Conservation (phyloP, 345 rosid species). For the Trapa bicornis region DNA sequence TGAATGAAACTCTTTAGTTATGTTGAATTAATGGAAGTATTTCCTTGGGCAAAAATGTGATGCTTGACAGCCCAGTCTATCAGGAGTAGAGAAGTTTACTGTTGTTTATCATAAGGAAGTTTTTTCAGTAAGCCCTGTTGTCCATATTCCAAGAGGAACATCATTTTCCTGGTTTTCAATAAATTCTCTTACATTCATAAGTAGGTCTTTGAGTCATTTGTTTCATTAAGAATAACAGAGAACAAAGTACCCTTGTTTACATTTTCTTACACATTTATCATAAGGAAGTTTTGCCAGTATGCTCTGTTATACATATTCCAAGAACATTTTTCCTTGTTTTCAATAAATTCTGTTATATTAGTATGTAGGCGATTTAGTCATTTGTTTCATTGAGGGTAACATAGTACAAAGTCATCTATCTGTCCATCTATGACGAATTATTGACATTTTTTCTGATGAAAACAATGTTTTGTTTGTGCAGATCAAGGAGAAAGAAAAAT, state of each 20-base stretch:
- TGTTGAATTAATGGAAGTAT: too few species aligned
- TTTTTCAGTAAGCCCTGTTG: not conserved
- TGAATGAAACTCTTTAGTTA: too few species aligned
- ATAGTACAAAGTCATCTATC: not conserved
- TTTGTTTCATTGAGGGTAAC: not conserved
- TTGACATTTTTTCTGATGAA: not conserved
- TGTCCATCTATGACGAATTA: not conserved
- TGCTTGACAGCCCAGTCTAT: not conserved
- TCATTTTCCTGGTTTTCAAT: not conserved
- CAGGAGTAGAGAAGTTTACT: not conserved
- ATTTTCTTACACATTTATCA: not conserved
- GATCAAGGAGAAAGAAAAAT: slow-evolving; percentile 87
- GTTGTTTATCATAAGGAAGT: not conserved
- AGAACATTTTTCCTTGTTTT: not conserved
- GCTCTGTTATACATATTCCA: not conserved
- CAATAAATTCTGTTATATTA: not conserved
- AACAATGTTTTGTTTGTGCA: slow-evolving; percentile 19
- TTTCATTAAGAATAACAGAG: too few species aligned
- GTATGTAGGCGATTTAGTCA: not conserved
- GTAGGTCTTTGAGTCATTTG: not conserved
- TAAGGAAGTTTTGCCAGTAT: not conserved
- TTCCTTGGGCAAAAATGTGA: too few species aligned
- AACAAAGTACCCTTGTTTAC: too few species aligned
- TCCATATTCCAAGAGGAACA: not conserved
- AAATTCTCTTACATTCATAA: not conserved